Conservation (phyloP, 768 basidiomycete species). For the Termitomyces titanicus region DNA sequence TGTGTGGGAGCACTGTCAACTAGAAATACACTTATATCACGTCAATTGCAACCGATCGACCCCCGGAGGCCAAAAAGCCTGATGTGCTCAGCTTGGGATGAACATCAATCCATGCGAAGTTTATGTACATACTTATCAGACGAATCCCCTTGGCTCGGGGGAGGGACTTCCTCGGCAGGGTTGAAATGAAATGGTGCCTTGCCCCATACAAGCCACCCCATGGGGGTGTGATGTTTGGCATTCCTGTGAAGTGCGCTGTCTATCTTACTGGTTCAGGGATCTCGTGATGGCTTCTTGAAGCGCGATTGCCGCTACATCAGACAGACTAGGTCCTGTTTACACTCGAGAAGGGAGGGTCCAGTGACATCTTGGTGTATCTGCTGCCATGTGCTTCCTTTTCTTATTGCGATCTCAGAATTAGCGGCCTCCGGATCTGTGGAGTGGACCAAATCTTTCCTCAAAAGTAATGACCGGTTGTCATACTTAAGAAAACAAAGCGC, state of each 20-base stretch:
- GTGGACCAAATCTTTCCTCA: not conserved
- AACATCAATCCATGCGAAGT: no score
- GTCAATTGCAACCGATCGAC: no score
- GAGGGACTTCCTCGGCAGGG: not conserved
- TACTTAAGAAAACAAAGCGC: slow-evolving; percentile 12
- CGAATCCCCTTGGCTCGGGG: slow-evolving; percentile 7
- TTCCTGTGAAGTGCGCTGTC: not conserved
- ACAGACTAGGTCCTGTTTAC: not conserved
- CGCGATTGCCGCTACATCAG: not conserved
- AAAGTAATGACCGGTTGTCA: slow-evolving; percentile 3
- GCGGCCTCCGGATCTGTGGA: slow-evolving; percentile 12
- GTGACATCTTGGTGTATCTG: slow-evolving; percentile 16
- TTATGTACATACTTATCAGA: no score
- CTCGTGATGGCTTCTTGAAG: not conserved
- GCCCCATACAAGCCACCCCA: not conserved
- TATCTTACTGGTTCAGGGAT: not conserved
- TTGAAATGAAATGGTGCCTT: not conserved
- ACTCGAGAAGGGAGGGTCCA: slow-evolving; percentile 14
- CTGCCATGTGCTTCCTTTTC: slow-evolving; percentile 25
- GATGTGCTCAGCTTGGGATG: no score
- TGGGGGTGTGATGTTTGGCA: not conserved
- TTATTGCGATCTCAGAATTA: slow-evolving; percentile 19
- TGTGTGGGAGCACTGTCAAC: no score
- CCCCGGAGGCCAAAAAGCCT: no score
- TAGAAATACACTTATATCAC: no score